Percentiles rank a stretch among this genome's conserved stretches.
phyloP scores from a whole-genome alignment of 352 stramenopile genomes.

The Globisporangium canariense region DNA sequence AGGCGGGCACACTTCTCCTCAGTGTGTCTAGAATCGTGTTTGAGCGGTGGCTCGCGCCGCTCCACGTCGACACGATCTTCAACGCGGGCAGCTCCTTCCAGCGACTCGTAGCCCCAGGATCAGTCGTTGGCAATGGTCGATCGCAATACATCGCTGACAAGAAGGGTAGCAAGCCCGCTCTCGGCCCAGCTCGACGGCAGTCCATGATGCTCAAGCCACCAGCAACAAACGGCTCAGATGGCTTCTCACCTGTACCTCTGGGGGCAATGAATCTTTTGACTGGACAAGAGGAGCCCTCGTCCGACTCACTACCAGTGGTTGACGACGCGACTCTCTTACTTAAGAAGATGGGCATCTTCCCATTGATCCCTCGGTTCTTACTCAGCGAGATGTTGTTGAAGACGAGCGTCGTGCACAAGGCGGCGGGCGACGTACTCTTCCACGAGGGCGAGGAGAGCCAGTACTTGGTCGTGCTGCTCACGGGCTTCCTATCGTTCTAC shows the following conservation, averaged over 20 bases:
- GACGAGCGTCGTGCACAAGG: constrained; percentile 28
- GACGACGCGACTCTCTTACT: constrained; percentile 36
- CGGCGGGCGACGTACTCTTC: constrained; percentile 51
- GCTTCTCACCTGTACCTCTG: background rate
- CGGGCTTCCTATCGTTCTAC: constrained; percentile 56
- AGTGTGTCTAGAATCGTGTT: constrained; percentile 31
- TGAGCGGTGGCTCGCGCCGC: constrained; percentile 41
- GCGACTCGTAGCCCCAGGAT: constrained; percentile 10
- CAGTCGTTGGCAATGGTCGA: background rate
- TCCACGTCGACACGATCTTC: constrained; percentile 30
- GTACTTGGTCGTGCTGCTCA: constrained; percentile 42
- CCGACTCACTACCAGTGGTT: constrained; percentile 5
- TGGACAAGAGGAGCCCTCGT: background rate
- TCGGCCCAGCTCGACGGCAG: background rate
- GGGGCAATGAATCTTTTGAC: background rate
- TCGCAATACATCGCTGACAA: background rate
- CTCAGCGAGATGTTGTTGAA: constrained; percentile 35
- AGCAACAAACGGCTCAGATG: background rate
- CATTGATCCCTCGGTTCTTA: constrained; percentile 35
- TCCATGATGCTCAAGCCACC: background rate
- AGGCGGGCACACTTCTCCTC: constrained; percentile 36
- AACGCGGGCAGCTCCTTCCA: constrained; percentile 40
- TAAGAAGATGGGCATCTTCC: constrained; percentile 37
- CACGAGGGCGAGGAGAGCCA: constrained; percentile 36
- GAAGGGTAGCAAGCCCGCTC: background rate